Percentiles rank a stretch among this genome's conserved stretches.
phyloP scores from a whole-genome alignment of 208 protist genomes.

The Crithidia expoeki region DNA sequence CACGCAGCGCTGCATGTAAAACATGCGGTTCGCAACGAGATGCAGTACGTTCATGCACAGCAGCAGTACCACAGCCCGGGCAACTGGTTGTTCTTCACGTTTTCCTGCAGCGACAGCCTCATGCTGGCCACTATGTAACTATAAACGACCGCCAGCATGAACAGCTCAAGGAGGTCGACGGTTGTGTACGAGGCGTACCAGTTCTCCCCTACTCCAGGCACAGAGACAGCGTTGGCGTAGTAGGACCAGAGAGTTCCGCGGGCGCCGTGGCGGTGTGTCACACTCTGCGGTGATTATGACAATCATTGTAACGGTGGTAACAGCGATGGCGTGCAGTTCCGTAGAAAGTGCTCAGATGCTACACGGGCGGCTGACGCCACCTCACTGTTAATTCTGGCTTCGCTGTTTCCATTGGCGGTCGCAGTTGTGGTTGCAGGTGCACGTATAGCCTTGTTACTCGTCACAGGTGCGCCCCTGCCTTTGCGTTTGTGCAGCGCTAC shows the following conservation, averaged over 20 bases:
- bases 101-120: slow-evolving; percentile 56
- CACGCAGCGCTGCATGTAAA: slow-evolving; percentile 66
- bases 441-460: too few relatives aligned
- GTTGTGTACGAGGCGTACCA: slow-evolving; percentile 67
- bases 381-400: not conserved
- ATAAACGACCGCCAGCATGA: slow-evolving; percentile 62
- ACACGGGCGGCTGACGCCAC: too few relatives aligned
- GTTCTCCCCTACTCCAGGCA: slow-evolving; percentile 58
- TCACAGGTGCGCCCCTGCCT: not conserved
- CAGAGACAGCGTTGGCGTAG: slow-evolving; percentile 43
- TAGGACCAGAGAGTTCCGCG: slow-evolving; percentile 8
- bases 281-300: not conserved
- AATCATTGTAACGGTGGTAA: too few relatives aligned
- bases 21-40: slow-evolving; percentile 71
- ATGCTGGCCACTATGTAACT: slow-evolving; percentile 47
- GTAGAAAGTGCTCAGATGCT: too few relatives aligned
- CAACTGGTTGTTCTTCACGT: slow-evolving; percentile 72
- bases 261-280: not conserved
- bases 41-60: slow-evolving; percentile 60
- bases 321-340: too few relatives aligned
- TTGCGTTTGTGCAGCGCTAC: slow-evolving; percentile 23
- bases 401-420: too few relatives aligned
- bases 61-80: slow-evolving; percentile 72
- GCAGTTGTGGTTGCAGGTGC: not conserved
- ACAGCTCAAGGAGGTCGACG: slow-evolving; percentile 52